Evolutionary conservation across 2,329 filamentous ascomycete species (phyloP).

Genomic region (Aspergillus brunneoviolaceus): DNA sequence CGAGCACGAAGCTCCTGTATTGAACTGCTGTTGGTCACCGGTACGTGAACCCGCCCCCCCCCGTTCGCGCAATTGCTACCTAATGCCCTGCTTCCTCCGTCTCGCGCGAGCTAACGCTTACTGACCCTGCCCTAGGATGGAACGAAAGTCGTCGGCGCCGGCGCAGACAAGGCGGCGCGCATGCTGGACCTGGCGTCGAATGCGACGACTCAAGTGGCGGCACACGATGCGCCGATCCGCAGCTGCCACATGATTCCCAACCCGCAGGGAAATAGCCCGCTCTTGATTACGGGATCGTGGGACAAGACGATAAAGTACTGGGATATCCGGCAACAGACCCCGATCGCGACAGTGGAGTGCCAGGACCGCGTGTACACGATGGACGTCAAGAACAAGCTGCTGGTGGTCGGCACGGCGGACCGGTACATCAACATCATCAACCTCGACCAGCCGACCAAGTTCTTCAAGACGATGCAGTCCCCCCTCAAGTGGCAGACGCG

Average conservation of each 20-base stretch:
- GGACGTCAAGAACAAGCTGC: constrained; percentile 82
- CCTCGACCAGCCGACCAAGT: constrained; percentile 79
- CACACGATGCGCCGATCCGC: constrained; percentile 80
- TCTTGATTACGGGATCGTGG: constrained; percentile 81
- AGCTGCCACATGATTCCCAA: constrained; percentile 76
- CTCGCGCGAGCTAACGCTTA: constrained; percentile 4
- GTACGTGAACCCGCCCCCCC: constrained; percentile 52
- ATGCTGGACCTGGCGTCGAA: constrained; percentile 72
- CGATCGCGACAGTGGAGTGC: constrained; percentile 49
- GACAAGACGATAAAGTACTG: constrained; percentile 59
- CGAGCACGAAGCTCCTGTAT: constrained; percentile 79
- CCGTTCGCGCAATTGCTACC: not conserved
- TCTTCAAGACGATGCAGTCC: constrained; percentile 95
- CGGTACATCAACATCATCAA: constrained; percentile 95
- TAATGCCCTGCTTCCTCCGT: not conserved
- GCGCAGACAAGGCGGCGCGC: constrained; percentile 87
- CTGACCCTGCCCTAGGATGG: constrained; percentile 66
- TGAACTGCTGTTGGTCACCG: constrained; percentile 84
- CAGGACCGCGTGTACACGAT: constrained; percentile 72
- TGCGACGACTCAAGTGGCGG: constrained; percentile 69
- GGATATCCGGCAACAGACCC: constrained; percentile 52
- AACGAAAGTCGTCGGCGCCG: constrained; percentile 79
- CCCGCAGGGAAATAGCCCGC: constrained; percentile 55
- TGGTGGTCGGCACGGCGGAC: constrained; percentile 91
- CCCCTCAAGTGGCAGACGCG: constrained; percentile 98